A percentile compares a stretch with the other conserved stretches of the same genome.
Conservation (phyloP, 768 basidiomycete genomes). For the Lactarius evosmus region DNA sequence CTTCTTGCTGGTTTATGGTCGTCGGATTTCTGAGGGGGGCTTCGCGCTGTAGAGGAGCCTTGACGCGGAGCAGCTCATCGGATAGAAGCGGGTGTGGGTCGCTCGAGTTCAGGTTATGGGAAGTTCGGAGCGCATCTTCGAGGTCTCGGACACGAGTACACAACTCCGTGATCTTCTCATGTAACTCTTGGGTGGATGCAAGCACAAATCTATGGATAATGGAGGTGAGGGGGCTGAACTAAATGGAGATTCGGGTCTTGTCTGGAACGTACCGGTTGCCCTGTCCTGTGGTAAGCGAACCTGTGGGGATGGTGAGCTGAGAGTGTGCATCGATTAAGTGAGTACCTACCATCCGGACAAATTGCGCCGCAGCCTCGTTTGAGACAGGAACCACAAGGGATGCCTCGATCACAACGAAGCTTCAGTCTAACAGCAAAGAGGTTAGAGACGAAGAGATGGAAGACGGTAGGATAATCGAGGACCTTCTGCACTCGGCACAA, state of each 20-base stretch:
- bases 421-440: slow-evolving; percentile 46
- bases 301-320: slow-evolving; percentile 37
- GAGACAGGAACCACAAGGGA: slow-evolving; percentile 77
- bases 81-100: slow-evolving; percentile 65
- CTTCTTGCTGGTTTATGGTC: slow-evolving; percentile 42
- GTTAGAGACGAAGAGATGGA: slow-evolving; percentile 24
- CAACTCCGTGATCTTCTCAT: slow-evolving; percentile 77
- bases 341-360: slow-evolving; percentile 64
- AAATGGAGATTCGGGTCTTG: neutral
- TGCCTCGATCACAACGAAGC: slow-evolving; percentile 68
- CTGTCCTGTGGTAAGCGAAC: slow-evolving; percentile 77
- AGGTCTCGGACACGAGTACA: slow-evolving; percentile 71
- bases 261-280: slow-evolving; percentile 62
- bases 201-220: slow-evolving; percentile 60
- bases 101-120: slow-evolving; percentile 54
- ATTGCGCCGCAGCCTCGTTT: slow-evolving; percentile 80
- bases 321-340: slow-evolving; percentile 9
- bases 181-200: slow-evolving; percentile 75
- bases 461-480: slow-evolving; percentile 8
- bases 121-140: slow-evolving; percentile 63
- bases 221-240: slow-evolving; percentile 9
- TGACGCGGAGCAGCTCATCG: slow-evolving; percentile 71
- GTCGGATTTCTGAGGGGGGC: slow-evolving; percentile 30
- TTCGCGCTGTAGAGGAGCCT: slow-evolving; percentile 73
- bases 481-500: slow-evolving; percentile 80